Percentiles rank a stretch among this genome's conserved stretches.
Conservation (phyloP, 1,284 basidiomycete species). For the Cutaneotrichosporon cyanovorans region DNA sequence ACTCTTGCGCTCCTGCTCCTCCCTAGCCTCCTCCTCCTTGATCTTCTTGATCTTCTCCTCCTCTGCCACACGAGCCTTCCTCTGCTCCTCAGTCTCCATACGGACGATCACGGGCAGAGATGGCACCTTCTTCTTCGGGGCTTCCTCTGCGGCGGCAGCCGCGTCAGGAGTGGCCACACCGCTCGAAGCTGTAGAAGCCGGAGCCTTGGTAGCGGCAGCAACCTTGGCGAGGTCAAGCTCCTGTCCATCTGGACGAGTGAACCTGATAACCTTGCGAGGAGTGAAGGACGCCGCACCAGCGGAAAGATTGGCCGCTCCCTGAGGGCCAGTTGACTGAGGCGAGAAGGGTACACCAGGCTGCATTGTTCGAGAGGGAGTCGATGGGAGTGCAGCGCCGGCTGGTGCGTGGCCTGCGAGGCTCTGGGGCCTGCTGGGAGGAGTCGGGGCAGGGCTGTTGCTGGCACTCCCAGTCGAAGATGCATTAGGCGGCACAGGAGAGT, state of each 20-base stretch:
- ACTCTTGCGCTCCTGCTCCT: slow-evolving; percentile 42
- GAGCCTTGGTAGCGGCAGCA: slow-evolving; percentile 25
- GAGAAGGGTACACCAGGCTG: slow-evolving; percentile 22
- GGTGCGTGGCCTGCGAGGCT: slow-evolving; percentile 19
- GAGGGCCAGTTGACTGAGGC: slow-evolving; percentile 18
- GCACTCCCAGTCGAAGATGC: slow-evolving; percentile 26
- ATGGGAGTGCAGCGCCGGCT: slow-evolving; percentile 25
- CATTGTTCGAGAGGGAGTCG: slow-evolving; percentile 28
- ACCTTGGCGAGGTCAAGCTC: slow-evolving; percentile 37
- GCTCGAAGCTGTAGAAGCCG: slow-evolving; percentile 20
- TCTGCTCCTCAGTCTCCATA: slow-evolving; percentile 51
- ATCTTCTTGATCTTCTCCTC: slow-evolving; percentile 37
- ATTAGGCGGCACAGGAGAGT: slow-evolving; percentile 26
- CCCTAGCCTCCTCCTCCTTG: slow-evolving; percentile 36
- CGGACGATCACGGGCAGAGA: slow-evolving; percentile 42
- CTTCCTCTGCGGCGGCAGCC: slow-evolving; percentile 7
- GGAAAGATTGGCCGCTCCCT: slow-evolving; percentile 21
- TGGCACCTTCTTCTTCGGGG: slow-evolving; percentile 29
- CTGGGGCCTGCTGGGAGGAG: slow-evolving; percentile 33
- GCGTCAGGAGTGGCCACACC: slow-evolving; percentile 24
- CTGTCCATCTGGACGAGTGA: slow-evolving; percentile 42
- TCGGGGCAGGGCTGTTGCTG: slow-evolving; percentile 31
- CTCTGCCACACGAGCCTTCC: slow-evolving; percentile 42
- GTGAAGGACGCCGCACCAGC: slow-evolving; percentile 36
- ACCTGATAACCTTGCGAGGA: slow-evolving; percentile 38